Evolutionary conservation across 495 filamentous ascomycete species (phyloP).

Genomic region (Hypoxylon crocopeplum): DNA sequence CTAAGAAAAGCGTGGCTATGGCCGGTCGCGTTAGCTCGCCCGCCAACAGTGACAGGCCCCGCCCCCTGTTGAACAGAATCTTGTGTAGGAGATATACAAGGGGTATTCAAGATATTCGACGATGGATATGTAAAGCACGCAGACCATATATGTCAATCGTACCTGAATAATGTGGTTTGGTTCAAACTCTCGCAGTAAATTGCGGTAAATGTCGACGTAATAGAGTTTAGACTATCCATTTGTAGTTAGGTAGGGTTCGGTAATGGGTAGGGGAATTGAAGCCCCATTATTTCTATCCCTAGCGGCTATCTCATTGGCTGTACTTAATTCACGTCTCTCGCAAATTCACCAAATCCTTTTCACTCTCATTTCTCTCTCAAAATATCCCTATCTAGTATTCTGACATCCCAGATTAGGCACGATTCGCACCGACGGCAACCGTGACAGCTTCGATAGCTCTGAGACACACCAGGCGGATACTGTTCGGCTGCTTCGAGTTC

Average conservation of each 20-base stretch:
- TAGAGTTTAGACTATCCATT: slow-evolving; percentile 32
- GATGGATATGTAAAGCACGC: no score
- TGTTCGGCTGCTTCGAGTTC: neutral
- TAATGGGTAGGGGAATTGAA: neutral
- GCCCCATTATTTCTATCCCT: slow-evolving; percentile 12
- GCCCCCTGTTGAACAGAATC: no score
- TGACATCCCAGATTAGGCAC: no score
- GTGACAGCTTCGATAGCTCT: neutral
- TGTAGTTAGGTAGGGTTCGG: slow-evolving; percentile 17
- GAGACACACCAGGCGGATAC: neutral
- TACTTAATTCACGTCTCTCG: slow-evolving; percentile 11
- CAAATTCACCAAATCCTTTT: slow-evolving; percentile 5
- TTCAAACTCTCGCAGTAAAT: no score
- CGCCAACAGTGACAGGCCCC: no score
- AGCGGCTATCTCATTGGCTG: slow-evolving; percentile 11
- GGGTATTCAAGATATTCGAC: no score
- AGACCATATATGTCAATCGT: no score
- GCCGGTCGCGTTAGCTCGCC: no score
- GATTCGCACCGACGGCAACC: no score
- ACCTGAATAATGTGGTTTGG: no score
- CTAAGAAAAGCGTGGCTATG: no score
- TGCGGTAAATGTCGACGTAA: slow-evolving; percentile 16
- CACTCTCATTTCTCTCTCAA: neutral
- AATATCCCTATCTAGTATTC: slow-evolving; percentile 6
- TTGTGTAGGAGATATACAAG: no score